Evolutionary conservation across 1,284 basidiomycete species (phyloP), one percentile per base, ranked within the genome.

Genomic region (Puccinia triticina): DNA sequence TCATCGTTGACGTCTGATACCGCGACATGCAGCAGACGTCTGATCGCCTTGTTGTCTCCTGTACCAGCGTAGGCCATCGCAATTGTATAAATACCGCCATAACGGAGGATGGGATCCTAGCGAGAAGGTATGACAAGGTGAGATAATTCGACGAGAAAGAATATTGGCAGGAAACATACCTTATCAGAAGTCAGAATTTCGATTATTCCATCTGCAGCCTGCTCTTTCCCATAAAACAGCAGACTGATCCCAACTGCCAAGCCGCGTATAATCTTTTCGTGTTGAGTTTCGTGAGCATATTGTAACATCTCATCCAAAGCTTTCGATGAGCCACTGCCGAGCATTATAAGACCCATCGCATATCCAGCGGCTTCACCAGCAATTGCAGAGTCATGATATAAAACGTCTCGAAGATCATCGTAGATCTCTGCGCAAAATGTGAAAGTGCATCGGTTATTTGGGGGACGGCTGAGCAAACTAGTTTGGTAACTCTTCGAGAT

Each of bases 1-100:
- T 98, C 95, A 86, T 98, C 95, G 37, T 94, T 96, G 21, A 95
- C 96, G 87, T 98, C 95, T 2, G 96, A 98, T 34, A 98, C 95
- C 32, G 95, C 95, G 66, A 97, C 93, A 86, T 98, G 95, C 50
- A 98, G 88, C 10, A 98, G 89, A 87, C 93, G 92, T 83, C 95
- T 91, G 84, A 97, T 92, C 4, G 95, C 95, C 84, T 92, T 91
- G 86, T 97, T 98, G 88, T 96, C 93, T 50, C 94, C 92, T 1
- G 95, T 97, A 72, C 96, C 95, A 1, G 95, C 94, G 87, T 97
- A 98, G 0, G 95, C 95, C 26, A 98, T 89, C 0, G 95, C 96
- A 61, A 98, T 90, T 0, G 95, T 95, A 88, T 96, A 97, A 85
- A 98, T 95, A 85, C 94, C 95, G 80, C 95, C 96, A 86, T 98